These are phyloP conservation scores for Ceriops tagal DNA, from an alignment of 345 rosid species.

Conservation along the genomic window DNA sequence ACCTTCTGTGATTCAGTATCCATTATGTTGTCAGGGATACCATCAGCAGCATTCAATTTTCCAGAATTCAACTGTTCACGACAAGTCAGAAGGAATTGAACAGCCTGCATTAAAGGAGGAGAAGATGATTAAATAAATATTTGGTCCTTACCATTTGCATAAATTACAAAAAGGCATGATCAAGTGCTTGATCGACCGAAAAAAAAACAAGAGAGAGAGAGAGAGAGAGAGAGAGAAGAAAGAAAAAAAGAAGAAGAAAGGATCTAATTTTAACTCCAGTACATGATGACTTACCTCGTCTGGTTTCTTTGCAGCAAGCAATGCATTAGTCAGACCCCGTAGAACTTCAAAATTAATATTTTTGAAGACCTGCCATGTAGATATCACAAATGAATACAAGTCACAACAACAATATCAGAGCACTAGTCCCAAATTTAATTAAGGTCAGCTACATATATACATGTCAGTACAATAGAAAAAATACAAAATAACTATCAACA, in stretches of 20 bases:
- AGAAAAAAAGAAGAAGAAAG: not conserved
- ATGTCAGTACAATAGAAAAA: not conserved
- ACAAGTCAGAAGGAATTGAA: conserved; percentile 59
- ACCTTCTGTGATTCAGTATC: conserved; percentile 32
- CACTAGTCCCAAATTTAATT: too few species aligned
- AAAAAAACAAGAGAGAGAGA: not conserved
- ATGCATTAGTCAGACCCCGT: conserved; percentile 70
- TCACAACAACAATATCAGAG: too few species aligned
- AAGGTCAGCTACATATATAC: too few species aligned
- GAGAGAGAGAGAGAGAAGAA: too few species aligned
- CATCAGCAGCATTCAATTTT: conserved; percentile 29
- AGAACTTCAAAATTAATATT: conserved; percentile 70
- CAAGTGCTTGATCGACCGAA: not conserved
- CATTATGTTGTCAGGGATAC: conserved; percentile 27
- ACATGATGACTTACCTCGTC: conserved; percentile 55
- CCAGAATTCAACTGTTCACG: conserved; percentile 49
- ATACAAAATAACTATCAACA: not conserved
- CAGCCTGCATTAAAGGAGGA: conserved; percentile 54
- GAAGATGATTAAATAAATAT: not conserved
- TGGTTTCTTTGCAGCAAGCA: conserved; percentile 91
- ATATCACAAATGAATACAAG: not conserved
- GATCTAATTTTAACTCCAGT: conserved; percentile 1
- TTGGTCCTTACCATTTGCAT: too few species aligned
- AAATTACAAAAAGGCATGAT: not conserved
- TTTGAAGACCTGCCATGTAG: conserved; percentile 50